Conservation (phyloP, 2,329 filamentous ascomycete species). For the Leptoxyphium fumago region DNA sequence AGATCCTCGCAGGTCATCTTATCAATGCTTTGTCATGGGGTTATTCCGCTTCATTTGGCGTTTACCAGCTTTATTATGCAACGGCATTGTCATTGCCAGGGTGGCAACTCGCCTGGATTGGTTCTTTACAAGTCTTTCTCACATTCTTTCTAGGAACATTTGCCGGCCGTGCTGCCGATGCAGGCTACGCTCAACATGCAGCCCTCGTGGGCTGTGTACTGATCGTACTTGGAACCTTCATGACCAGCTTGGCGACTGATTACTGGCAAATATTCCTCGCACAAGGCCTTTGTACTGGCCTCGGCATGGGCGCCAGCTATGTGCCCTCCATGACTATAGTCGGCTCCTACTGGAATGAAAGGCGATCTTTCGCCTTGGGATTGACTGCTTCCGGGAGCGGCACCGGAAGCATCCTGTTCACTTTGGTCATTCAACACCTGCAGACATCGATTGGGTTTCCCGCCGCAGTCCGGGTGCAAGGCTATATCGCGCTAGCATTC, state of each 20-base stretch:
- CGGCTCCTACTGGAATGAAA: constrained; percentile 3
- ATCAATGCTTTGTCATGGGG: neutral
- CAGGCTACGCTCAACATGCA: constrained; percentile 13
- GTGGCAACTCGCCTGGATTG: constrained; percentile 36
- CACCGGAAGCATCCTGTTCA: constrained; percentile 1
- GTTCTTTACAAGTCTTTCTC: constrained; percentile 30
- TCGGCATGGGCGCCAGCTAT: constrained; percentile 2
- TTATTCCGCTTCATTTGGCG: constrained; percentile 24
- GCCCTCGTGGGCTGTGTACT: constrained; percentile 1
- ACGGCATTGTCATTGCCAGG: constrained; percentile 13
- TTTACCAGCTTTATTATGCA: constrained; percentile 25
- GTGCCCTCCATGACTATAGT: constrained; percentile 2
- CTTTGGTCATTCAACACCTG: constrained; percentile 23
- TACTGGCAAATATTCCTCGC: constrained; percentile 6
- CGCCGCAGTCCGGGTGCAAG: constrained; percentile 25
- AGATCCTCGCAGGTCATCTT: neutral
- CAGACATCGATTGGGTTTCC: constrained; percentile 42
- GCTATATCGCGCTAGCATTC: constrained; percentile 37
- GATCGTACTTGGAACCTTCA: constrained; percentile 4
- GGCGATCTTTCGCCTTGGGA: constrained; percentile 1
- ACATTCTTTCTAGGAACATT: constrained; percentile 26
- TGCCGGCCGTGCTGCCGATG: constrained; percentile 23
- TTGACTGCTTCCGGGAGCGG: constrained; percentile 8
- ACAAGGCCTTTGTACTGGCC: constrained; percentile 4
- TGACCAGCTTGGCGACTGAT: constrained; percentile 2